Evolutionary conservation across 257 asterid genomes (phyloP).

Genomic region (Petunia axillaris): DNA sequence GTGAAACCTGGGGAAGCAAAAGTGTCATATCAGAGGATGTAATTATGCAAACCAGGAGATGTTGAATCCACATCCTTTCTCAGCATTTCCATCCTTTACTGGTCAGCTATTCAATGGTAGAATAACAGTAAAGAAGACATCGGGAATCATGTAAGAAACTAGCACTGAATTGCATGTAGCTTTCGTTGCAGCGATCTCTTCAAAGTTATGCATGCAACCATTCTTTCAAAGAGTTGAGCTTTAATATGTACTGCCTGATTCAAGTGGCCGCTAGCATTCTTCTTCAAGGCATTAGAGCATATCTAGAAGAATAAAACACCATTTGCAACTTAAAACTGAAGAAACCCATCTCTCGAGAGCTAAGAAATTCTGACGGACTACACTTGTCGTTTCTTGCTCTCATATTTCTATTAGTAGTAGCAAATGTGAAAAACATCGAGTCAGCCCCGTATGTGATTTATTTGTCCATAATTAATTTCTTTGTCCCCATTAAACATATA

Average conservation of each 20-base stretch:
- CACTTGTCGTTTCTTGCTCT: too few species aligned
- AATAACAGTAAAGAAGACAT: slow-evolving; percentile 19
- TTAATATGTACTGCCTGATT: slow-evolving; percentile 68
- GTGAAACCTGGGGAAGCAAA: slow-evolving; percentile 37
- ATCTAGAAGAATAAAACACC: too few species aligned
- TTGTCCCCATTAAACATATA: too few species aligned
- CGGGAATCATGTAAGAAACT: slow-evolving; percentile 41
- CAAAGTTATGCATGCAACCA: slow-evolving; percentile 54
- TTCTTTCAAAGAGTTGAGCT: slow-evolving; percentile 50
- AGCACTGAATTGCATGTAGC: slow-evolving; percentile 45
- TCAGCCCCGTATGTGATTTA: too few species aligned
- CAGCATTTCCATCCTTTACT: slow-evolving; percentile 32
- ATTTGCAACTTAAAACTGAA: too few species aligned
- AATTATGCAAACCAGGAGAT: slow-evolving; percentile 31
- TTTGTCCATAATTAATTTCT: too few species aligned
- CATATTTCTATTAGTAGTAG: too few species aligned
- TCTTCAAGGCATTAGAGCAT: slow-evolving; percentile 46
- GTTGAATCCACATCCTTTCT: slow-evolving; percentile 36
- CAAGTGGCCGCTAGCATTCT: slow-evolving; percentile 63
- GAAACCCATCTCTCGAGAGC: too few species aligned
- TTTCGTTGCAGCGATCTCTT: slow-evolving; percentile 60
- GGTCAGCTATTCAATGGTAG: slow-evolving; percentile 26
- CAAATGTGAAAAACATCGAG: too few species aligned
- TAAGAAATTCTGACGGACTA: too few species aligned
- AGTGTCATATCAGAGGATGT: slow-evolving; percentile 32